A percentile compares a stretch with the other conserved stretches of the same genome.
phyloP scores from a whole-genome alignment of 2,329 filamentous ascomycete genomes.

The Talaromyces amestolkiae region DNA sequence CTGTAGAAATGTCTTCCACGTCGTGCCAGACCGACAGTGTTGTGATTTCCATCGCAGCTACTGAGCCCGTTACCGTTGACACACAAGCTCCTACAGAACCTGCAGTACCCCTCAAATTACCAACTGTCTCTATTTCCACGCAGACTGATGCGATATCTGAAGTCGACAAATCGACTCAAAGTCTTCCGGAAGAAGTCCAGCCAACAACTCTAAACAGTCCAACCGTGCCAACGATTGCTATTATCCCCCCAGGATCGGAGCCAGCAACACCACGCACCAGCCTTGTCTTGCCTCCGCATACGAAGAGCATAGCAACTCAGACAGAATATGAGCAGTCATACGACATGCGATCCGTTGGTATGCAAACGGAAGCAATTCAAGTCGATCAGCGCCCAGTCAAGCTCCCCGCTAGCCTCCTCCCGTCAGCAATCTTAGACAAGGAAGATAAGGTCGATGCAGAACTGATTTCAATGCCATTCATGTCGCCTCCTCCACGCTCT shows the following conservation, averaged over 20 bases:
- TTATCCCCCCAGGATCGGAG: conserved; percentile 81
- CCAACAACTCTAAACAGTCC: conserved; percentile 27
- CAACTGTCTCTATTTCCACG: conserved; percentile 31
- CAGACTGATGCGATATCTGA: conserved; percentile 17
- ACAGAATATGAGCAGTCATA: conserved; percentile 56
- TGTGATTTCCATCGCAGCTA: conserved; percentile 36
- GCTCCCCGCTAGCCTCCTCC: conserved; percentile 74
- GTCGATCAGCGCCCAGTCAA: conserved; percentile 74
- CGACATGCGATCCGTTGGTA: conserved; percentile 54
- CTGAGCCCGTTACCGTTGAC: conserved; percentile 28
- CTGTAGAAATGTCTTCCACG: conserved; percentile 41
- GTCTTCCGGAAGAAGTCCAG: conserved; percentile 20
- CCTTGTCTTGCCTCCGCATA: conserved; percentile 72
- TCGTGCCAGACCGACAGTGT: conserved; percentile 45
- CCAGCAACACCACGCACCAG: conserved; percentile 75
- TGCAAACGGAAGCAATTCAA: conserved; percentile 90
- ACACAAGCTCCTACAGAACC: conserved; percentile 14
- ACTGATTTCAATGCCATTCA: conserved; percentile 34
- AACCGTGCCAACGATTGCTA: conserved; percentile 81
- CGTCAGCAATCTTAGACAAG: conserved; percentile 66
- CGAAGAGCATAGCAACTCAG: conserved; percentile 80
- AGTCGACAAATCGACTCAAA: neutral
- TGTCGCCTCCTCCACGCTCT: conserved; percentile 35
- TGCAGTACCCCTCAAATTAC: conserved; percentile 15
- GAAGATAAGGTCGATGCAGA: conserved; percentile 29